These are phyloP conservation scores for Brassica incana DNA, from an alignment of 345 rosid species.

Conservation along the genomic window DNA sequence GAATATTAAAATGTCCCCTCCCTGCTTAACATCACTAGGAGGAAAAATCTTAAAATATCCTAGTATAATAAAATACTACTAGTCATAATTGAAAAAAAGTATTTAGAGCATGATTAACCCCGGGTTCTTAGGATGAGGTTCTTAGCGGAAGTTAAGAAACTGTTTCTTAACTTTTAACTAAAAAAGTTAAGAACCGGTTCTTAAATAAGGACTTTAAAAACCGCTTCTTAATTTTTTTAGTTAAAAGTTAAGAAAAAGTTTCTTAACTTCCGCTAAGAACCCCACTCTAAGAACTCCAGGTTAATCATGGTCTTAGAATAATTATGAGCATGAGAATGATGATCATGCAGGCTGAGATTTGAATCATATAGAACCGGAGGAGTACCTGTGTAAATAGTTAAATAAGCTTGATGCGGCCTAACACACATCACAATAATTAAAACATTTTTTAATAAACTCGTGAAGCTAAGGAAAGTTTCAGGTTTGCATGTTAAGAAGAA, in stretches of 20 bases:
- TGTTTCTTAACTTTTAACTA: not conserved
- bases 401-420: not conserved
- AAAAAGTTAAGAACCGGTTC: not conserved
- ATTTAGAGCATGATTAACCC: not conserved
- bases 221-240: too few relatives aligned
- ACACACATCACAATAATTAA: not conserved
- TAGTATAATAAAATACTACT: not conserved
- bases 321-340: too few relatives aligned
- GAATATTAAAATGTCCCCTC: not conserved
- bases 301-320: too few relatives aligned
- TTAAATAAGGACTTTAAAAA: too few relatives aligned
- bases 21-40: constrained; percentile 1
- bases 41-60: not conserved
- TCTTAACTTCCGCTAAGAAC: too few relatives aligned
- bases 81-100: not conserved
- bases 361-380: not conserved
- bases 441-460: not conserved
- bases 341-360: too few relatives aligned
- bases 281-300: too few relatives aligned
- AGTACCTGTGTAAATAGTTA: not conserved
- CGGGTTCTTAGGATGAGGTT: too few relatives aligned
- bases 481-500: too few relatives aligned
- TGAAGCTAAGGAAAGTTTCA: too few relatives aligned
- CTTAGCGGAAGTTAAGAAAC: too few relatives aligned
- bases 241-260: too few relatives aligned